Evolutionary conservation across 1,284 basidiomycete species (phyloP).

Genomic region (Trichosporon ovoides): DNA sequence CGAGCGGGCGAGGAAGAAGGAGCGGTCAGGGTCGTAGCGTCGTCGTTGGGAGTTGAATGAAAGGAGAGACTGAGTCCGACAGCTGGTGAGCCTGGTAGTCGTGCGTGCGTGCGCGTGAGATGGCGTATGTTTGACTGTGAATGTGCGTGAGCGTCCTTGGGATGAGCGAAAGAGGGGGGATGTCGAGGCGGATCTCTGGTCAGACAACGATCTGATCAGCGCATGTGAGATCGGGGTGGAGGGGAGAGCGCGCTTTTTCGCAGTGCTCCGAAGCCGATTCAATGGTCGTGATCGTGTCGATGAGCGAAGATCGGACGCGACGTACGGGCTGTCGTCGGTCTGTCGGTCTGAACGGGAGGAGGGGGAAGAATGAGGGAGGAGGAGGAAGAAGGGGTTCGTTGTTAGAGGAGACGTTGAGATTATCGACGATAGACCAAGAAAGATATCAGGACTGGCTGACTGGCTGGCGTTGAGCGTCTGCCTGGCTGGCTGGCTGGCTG

Average conservation of each 20-base stretch:
- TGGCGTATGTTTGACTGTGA: too few relatives aligned
- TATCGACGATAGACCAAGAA: too few relatives aligned
- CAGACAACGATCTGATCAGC: not conserved
- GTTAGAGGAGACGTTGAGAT: too few relatives aligned
- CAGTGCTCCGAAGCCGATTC: not conserved
- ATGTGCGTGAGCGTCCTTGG: not conserved
- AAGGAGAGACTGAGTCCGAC: not conserved
- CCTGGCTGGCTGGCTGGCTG: too few relatives aligned
- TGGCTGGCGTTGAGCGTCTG: too few relatives aligned
- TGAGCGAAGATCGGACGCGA: not conserved
- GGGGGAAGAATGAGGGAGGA: not conserved
- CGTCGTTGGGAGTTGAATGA: not conserved
- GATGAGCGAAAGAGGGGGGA: not conserved
- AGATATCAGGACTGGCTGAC: too few relatives aligned
- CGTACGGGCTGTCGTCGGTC: not conserved
- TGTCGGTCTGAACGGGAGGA: not conserved
- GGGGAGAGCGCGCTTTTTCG: constrained; percentile 4
- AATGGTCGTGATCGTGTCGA: not conserved
- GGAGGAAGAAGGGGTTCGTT: too few relatives aligned
- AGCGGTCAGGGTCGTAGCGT: not conserved
- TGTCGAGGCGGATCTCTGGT: not conserved
- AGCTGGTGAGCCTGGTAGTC: too few relatives aligned
- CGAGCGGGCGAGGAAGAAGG: not conserved
- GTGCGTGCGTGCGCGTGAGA: too few relatives aligned
- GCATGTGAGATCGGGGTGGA: constrained; percentile 2